Evolutionary conservation across 2,329 filamentous ascomycete genomes (phyloP), one percentile per base, ranked within the genome.

Genomic region (Byssothecium circinans): DNA sequence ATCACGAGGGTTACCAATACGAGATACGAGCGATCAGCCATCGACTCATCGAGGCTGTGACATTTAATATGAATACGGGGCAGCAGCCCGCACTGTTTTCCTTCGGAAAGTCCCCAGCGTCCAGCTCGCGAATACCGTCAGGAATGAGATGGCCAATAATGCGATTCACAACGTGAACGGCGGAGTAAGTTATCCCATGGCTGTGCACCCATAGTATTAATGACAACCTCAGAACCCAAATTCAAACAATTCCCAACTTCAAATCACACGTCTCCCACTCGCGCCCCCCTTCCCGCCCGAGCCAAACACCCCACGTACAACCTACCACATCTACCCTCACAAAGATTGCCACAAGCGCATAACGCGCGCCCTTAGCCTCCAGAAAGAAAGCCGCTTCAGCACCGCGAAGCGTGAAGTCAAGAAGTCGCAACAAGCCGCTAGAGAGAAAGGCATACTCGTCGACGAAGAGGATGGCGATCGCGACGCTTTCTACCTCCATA

Each of bases 401-500:
- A 58, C 53, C 38, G 39, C 43, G 8, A 44, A 52, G 19, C 53
- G 46, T 5, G 38, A 43, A 14, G 35, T 47, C n/a, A 40, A 38
- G 12, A 53, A 51, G 39, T 25, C 47, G 14, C 56, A 54, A 17
- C 12, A 47, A 15, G 12, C 30, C 19, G 23, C 27, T n/a, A 51
- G 47, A 30, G 41, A 52, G 19, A 38, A 46, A 1, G 42, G 44
- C n/a, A 11, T 49, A 2, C 41, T 43, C 12, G 20, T 50, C n/a
- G 23, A 42, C 30, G 38, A 29, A 20, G 3, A 25, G 45, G 19
- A 39, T 27, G 35, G 14, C 6, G 45, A 44, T 17, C 41, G 43
- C 2, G 48, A 43, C n/a, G 45, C 57, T 8, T 70, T 62, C 56
- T 70, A 60, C 47, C 41, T 70, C 7, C 61, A 69, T 48, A 50